Conservation (phyloP, 2,329 filamentous ascomycete species). For the Fusarium acutatum region DNA sequence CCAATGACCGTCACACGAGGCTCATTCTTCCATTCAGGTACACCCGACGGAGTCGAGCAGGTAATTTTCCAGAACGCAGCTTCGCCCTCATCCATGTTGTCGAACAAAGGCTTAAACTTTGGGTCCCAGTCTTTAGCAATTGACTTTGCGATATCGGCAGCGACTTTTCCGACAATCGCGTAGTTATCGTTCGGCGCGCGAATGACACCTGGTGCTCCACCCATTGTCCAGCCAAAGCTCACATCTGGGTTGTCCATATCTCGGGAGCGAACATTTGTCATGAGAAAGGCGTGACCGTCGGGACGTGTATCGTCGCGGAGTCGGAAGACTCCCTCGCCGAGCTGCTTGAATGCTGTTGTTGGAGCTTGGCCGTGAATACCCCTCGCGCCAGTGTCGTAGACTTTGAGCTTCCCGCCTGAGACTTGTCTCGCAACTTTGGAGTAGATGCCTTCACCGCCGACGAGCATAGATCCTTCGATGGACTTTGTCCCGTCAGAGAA, state of each 20-base stretch:
- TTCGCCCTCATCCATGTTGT: conserved; percentile 64
- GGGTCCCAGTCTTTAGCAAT: conserved; percentile 65
- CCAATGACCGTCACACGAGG: conserved; percentile 66
- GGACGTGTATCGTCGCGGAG: conserved; percentile 59
- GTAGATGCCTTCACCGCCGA: conserved; percentile 71
- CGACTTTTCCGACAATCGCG: conserved; percentile 62
- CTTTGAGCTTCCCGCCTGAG: conserved; percentile 64
- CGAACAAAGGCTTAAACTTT: conserved; percentile 63
- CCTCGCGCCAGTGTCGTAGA: conserved; percentile 69
- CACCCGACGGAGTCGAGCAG: conserved; percentile 66
- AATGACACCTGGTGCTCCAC: conserved; percentile 65
- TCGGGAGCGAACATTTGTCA: conserved; percentile 69
- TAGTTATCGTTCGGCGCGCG: conserved; percentile 67
- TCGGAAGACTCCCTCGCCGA: conserved; percentile 71
- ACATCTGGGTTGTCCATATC: conserved; percentile 67
- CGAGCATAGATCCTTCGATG: conserved; percentile 64
- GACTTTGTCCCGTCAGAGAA: conserved; percentile 70
- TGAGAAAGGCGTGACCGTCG: conserved; percentile 60
- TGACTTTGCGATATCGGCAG: conserved; percentile 65
- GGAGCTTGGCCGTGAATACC: conserved; percentile 74
- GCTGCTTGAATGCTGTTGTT: conserved; percentile 65
- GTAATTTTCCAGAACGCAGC: conserved; percentile 75
- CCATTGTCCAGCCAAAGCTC: conserved; percentile 72
- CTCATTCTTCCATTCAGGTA: conserved; percentile 68
- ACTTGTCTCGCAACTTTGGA: conserved; percentile 68